Evolutionary conservation across 2,329 filamentous ascomycete genomes (phyloP).

Genomic region (Botrytis byssoidea): DNA sequence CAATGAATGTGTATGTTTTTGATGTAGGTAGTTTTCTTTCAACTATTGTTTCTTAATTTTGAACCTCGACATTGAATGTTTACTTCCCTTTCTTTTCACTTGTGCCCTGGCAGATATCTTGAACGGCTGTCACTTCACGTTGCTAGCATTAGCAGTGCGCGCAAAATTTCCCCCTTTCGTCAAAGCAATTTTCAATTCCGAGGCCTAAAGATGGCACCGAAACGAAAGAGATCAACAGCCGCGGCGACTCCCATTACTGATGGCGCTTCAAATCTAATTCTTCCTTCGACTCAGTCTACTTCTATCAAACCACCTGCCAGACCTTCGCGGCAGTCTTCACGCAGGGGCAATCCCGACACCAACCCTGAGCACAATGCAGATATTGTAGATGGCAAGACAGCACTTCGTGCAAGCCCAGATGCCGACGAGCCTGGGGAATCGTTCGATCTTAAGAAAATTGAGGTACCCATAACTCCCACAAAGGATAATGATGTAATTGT

Average conservation of each 20-base stretch:
- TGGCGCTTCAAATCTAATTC: constrained; percentile 20
- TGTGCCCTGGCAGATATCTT: constrained; percentile 10
- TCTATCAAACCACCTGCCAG: constrained; percentile 24
- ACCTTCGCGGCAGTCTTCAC: constrained; percentile 28
- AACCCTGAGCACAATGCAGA: constrained; percentile 38
- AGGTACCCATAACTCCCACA: constrained; percentile 17
- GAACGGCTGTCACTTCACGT: not conserved
- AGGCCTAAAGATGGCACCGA: constrained; percentile 32
- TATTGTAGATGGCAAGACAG: constrained; percentile 36
- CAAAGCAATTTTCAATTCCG: not conserved
- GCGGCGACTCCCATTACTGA: not conserved
- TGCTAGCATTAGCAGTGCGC: not conserved
- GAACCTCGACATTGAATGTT: constrained; percentile 16
- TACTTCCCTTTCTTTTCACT: not conserved
- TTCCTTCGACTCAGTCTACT: constrained; percentile 14
- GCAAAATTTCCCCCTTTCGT: not conserved
- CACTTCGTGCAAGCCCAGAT: constrained; percentile 37
- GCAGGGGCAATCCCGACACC: constrained; percentile 32
- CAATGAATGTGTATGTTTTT: not conserved
- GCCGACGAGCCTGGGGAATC: constrained; percentile 36
- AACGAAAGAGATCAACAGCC: constrained; percentile 35
- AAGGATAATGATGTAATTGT: constrained; percentile 23
- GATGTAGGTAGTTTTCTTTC: not conserved
- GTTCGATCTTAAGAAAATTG: constrained; percentile 28
- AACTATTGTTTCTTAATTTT: not conserved